Conservation (phyloP, 1,139 yeast genomes). For the Taphrina pruni region DNA sequence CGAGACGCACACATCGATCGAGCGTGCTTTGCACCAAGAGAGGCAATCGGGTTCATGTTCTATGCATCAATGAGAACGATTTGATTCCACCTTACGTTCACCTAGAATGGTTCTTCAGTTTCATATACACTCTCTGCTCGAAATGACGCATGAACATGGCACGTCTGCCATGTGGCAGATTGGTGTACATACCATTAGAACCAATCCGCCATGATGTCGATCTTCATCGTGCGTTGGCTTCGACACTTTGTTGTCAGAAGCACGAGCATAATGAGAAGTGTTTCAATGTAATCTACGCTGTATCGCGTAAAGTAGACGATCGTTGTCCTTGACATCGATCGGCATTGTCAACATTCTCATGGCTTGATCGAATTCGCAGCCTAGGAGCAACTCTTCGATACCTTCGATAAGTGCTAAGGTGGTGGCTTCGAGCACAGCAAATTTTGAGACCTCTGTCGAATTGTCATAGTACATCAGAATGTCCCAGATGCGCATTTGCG, state of each 20-base stretch:
- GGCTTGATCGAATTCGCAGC: conserved; percentile 46
- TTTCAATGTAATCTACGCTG: conserved; percentile 19
- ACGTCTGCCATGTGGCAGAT: background rate
- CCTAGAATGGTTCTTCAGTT: background rate
- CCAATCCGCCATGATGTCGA: background rate
- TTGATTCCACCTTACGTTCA: background rate
- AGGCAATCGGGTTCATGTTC: background rate
- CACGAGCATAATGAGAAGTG: too few relatives aligned
- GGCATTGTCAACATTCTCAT: conserved; percentile 44
- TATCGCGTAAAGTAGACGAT: conserved; percentile 42
- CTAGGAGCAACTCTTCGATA: conserved; percentile 34
- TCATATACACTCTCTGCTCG: background rate
- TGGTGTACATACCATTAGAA: background rate
- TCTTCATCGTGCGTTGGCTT: background rate
- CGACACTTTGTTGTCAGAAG: too few relatives aligned
- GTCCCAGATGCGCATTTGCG: conserved; percentile 48
- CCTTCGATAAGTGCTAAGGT: conserved; percentile 36
- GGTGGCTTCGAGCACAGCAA: conserved; percentile 38
- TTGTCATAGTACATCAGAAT: conserved; percentile 42
- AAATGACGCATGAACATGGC: background rate
- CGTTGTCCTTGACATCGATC: conserved; percentile 45
- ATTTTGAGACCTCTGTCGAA: conserved; percentile 28
- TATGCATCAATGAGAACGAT: background rate
- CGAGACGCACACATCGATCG: background rate
- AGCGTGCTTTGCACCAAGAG: background rate